Evolutionary conservation across 2,329 filamentous ascomycete genomes (phyloP).

Genomic region (Plenodomus lindquistii): DNA sequence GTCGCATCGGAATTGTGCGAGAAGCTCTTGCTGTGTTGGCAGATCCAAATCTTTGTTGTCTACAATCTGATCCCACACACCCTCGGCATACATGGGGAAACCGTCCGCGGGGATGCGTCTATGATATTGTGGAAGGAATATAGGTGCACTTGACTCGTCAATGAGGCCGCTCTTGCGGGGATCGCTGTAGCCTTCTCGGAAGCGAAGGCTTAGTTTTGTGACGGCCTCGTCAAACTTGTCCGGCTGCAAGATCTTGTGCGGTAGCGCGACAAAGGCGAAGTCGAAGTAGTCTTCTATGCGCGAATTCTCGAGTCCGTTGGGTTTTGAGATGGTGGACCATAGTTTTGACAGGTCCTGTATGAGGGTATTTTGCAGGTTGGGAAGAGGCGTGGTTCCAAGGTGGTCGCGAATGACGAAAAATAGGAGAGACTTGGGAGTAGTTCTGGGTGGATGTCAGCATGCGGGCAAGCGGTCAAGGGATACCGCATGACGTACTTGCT

Average conservation of each 20-base stretch:
- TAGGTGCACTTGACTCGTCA: slow-evolving; percentile 74
- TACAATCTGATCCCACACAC: slow-evolving; percentile 97
- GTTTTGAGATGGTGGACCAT: slow-evolving; percentile 92
- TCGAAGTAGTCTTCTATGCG: slow-evolving; percentile 97
- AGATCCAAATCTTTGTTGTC: slow-evolving; percentile 98
- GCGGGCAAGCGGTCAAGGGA: not conserved
- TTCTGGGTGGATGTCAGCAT: slow-evolving; percentile 56
- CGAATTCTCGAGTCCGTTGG: slow-evolving; percentile 82
- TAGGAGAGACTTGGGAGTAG: slow-evolving; percentile 84
- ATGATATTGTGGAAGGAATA: slow-evolving; percentile 94
- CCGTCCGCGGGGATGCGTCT: slow-evolving; percentile 94
- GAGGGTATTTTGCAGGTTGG: slow-evolving; percentile 87
- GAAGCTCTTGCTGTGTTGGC: slow-evolving; percentile 92
- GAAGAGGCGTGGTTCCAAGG: slow-evolving; percentile 85
- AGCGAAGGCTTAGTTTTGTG: slow-evolving; percentile 76
- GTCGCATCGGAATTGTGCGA: slow-evolving; percentile 96
- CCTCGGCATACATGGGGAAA: slow-evolving; percentile 91
- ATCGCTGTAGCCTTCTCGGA: slow-evolving; percentile 78
- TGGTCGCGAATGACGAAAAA: slow-evolving; percentile 99
- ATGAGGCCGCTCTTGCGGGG: slow-evolving; percentile 63
- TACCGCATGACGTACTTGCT: slow-evolving; percentile 69
- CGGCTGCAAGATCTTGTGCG: slow-evolving; percentile 94
- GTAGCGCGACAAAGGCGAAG: slow-evolving; percentile 93
- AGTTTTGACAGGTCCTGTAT: slow-evolving; percentile 89
- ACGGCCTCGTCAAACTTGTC: slow-evolving; percentile 87